These are phyloP conservation scores for Macrolepiota albuminosa DNA, from an alignment of 768 basidiomycete species.

Conservation along the genomic window DNA sequence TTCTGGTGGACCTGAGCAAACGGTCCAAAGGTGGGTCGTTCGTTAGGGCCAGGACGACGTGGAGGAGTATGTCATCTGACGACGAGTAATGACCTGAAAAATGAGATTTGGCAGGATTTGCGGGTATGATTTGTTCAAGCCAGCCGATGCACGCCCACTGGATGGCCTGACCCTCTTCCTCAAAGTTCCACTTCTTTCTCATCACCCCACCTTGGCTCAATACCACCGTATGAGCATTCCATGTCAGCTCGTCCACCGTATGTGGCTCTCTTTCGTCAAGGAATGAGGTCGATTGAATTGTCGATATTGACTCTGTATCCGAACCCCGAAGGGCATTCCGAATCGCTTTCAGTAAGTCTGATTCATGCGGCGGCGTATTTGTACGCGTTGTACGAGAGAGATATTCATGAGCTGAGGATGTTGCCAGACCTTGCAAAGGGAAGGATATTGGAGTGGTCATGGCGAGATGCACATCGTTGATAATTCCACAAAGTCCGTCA, in stretches of 20 bases:
- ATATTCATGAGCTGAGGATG: slow-evolving; percentile 40
- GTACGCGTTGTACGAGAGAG: slow-evolving; percentile 27
- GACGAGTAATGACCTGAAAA: slow-evolving; percentile 28
- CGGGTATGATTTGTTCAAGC: slow-evolving; percentile 46
- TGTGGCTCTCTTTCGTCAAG: slow-evolving; percentile 32
- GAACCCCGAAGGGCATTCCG: slow-evolving; percentile 55
- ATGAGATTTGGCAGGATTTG: slow-evolving; percentile 22
- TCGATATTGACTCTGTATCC: slow-evolving; percentile 34
- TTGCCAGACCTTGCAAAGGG: slow-evolving; percentile 35
- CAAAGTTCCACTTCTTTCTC: slow-evolving; percentile 69
- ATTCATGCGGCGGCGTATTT: slow-evolving; percentile 22
- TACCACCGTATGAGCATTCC: slow-evolving; percentile 62
- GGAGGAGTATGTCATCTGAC: slow-evolving; percentile 27
- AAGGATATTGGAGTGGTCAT: slow-evolving; percentile 24
- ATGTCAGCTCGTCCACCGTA: slow-evolving; percentile 63
- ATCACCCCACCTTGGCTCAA: slow-evolving; percentile 66
- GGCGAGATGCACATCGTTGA: slow-evolving; percentile 7
- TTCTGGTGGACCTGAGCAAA: slow-evolving; percentile 42
- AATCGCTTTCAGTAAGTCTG: slow-evolving; percentile 51
- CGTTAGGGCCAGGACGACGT: slow-evolving; percentile 13
- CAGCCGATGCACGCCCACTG: slow-evolving; percentile 79
- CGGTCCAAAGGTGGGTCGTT: slow-evolving; percentile 49
- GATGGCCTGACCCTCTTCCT: slow-evolving; percentile 64
- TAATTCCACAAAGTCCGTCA: neutral
- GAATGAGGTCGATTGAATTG: slow-evolving; percentile 39